These are phyloP conservation scores for Neoboletus subvelutipes DNA, from an alignment of 768 basidiomycete species.

Conservation along the genomic window DNA sequence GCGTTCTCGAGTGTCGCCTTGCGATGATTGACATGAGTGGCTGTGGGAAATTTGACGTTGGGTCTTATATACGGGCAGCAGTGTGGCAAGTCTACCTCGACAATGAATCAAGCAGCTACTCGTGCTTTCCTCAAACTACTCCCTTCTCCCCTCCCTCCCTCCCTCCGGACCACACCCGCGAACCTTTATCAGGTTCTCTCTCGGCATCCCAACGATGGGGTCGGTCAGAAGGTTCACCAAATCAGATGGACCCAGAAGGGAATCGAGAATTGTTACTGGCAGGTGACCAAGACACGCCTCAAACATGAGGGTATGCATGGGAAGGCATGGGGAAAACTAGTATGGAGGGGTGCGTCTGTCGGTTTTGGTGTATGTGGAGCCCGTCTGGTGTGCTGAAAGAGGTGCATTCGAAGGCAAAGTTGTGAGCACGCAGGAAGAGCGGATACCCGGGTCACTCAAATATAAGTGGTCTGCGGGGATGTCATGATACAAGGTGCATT, in stretches of 20 bases:
- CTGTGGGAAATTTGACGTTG: constrained; percentile 12
- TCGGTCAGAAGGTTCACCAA: constrained; percentile 71
- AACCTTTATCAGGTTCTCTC: constrained; percentile 75
- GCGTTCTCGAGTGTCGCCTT: neutral
- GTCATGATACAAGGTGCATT: constrained; percentile 21
- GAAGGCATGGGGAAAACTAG: constrained; percentile 78
- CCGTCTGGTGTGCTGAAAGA: constrained; percentile 12
- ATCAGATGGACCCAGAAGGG: constrained; percentile 70
- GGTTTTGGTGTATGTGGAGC: neutral
- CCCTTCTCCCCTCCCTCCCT: constrained; percentile 58
- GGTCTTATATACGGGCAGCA: neutral
- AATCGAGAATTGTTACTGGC: constrained; percentile 70
- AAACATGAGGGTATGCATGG: constrained; percentile 76
- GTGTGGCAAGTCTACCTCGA: neutral
- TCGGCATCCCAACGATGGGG: constrained; percentile 61
- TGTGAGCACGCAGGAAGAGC: constrained; percentile 59
- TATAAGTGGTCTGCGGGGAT: constrained; percentile 68
- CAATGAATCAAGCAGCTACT: constrained; percentile 27
- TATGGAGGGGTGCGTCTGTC: constrained; percentile 68
- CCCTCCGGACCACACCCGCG: constrained; percentile 54
- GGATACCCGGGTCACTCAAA: constrained; percentile 71
- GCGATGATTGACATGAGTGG: constrained; percentile 6
- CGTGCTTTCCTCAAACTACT: constrained; percentile 53
- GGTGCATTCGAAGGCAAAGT: constrained; percentile 46
- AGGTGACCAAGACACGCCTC: constrained; percentile 66